Conservation (phyloP, 192 early-diverging fungal genomes). For the Podila horticola region DNA sequence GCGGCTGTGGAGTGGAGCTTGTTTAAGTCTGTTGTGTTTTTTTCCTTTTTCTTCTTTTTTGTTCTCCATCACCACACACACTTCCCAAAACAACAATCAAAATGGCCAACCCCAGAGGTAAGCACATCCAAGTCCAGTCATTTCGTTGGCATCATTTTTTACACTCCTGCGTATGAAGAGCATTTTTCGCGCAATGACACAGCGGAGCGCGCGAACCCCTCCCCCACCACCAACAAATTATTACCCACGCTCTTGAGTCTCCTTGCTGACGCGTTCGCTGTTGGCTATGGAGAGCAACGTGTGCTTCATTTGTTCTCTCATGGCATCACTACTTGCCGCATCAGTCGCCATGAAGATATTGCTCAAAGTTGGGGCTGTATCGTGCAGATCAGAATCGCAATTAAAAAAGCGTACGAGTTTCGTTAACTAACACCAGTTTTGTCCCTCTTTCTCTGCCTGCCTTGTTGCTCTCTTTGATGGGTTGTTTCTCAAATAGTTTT, state of each 20-base stretch:
- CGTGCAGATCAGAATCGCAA: background rate
- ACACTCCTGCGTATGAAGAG: background rate
- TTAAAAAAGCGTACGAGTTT: background rate
- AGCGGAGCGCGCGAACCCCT: too few species aligned
- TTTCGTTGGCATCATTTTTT: background rate
- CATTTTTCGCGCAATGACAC: background rate
- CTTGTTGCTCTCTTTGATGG: background rate
- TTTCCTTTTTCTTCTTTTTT: slow-evolving; percentile 7
- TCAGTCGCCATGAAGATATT: too few species aligned
- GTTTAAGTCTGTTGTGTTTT: slow-evolving; percentile 13
- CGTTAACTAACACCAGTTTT: background rate
- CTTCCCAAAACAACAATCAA: slow-evolving; percentile 9
- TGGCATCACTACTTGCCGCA: too few species aligned
- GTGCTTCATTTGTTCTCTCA: too few species aligned
- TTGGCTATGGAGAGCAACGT: too few species aligned
- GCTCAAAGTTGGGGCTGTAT: too few species aligned
- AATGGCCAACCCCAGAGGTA: slow-evolving; percentile 51
- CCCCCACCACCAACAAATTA: too few species aligned
- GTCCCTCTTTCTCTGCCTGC: background rate
- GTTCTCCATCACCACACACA: slow-evolving; percentile 7
- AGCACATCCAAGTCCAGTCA: background rate
- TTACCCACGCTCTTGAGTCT: too few species aligned
- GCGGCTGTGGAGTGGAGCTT: background rate
- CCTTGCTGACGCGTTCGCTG: too few species aligned
- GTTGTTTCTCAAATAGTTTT: slow-evolving; percentile 56